phyloP scores from a whole-genome alignment of 495 filamentous ascomycete genomes.

The Hyaloscypha variabilis region DNA sequence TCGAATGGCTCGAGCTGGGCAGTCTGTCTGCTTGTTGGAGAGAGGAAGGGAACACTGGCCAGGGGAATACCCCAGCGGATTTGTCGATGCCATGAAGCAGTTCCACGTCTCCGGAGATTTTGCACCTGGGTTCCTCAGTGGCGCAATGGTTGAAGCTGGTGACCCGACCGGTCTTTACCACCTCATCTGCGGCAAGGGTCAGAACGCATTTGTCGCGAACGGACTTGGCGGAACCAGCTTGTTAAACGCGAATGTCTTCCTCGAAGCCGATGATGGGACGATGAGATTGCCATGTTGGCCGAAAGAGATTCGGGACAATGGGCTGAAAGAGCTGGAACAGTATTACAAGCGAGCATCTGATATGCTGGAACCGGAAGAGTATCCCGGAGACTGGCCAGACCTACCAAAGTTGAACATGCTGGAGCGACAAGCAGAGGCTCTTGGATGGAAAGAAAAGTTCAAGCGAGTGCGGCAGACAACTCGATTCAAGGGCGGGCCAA shows the following conservation, averaged over 20 bases:
- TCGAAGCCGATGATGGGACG: constrained; percentile 58
- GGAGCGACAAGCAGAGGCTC: constrained; percentile 51
- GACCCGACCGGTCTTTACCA: constrained; percentile 66
- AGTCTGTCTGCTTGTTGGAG: constrained; percentile 65
- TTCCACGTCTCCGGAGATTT: constrained; percentile 60
- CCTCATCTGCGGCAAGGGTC: constrained; percentile 63
- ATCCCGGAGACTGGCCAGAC: constrained; percentile 57
- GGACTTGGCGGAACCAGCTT: constrained; percentile 68
- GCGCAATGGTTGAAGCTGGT: constrained; percentile 45
- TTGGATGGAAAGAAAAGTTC: constrained; percentile 56
- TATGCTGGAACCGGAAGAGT: constrained; percentile 61
- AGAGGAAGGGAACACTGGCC: constrained; percentile 66
- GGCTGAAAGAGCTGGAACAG: constrained; percentile 38
- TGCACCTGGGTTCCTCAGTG: constrained; percentile 41
- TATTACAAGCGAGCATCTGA: constrained; percentile 59
- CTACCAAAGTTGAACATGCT: constrained; percentile 61
- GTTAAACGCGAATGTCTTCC: constrained; percentile 69
- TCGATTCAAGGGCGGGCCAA: constrained; percentile 59
- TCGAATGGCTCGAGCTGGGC: constrained; percentile 62
- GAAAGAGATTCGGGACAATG: constrained; percentile 51
- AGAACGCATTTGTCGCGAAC: constrained; percentile 67
- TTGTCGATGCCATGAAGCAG: constrained; percentile 47
- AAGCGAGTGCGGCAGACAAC: constrained; percentile 62
- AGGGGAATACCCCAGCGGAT: constrained; percentile 59
- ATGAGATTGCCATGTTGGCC: constrained; percentile 62